Evolutionary conservation across 805 yeast genomes (phyloP).

Genomic region (Komagataella mondaviorum): DNA sequence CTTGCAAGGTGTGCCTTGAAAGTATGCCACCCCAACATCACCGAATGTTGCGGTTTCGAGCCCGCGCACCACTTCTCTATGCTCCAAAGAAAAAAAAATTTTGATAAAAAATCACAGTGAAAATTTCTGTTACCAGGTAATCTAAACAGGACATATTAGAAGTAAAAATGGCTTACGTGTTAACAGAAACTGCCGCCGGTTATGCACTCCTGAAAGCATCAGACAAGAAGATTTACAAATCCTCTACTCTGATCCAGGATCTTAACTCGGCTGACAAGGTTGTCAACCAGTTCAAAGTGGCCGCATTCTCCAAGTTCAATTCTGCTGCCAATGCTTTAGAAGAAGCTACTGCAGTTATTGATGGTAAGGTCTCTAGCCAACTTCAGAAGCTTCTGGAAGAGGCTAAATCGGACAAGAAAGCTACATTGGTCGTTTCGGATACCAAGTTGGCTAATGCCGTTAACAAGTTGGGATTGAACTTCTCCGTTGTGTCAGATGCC

Average conservation of each 20-base stretch:
- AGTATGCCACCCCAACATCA: background rate
- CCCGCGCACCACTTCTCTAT: background rate
- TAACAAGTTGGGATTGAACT: constrained; percentile 83
- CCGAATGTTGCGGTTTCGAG: background rate
- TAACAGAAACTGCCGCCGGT: constrained; percentile 98
- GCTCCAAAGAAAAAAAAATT: background rate
- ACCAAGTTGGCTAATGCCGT: constrained; percentile 93
- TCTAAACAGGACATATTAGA: background rate
- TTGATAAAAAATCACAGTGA: background rate
- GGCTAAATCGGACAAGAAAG: constrained; percentile 67
- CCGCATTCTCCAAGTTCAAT: constrained; percentile 88
- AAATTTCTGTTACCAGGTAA: background rate
- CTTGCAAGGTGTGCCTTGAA: background rate
- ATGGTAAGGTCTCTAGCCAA: constrained; percentile 85
- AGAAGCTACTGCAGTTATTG: constrained; percentile 85
- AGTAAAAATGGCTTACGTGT: constrained; percentile 61
- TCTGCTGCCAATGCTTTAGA: constrained; percentile 94
- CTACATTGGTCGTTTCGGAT: constrained; percentile 84
- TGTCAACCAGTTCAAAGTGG: constrained; percentile 80
- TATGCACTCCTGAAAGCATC: constrained; percentile 95
- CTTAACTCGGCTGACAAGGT: constrained; percentile 76
- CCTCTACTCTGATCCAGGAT: constrained; percentile 59
- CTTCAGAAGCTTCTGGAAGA: constrained; percentile 66
- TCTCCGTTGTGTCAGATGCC: constrained; percentile 85
- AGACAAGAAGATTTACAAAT: constrained; percentile 92